Evolutionary conservation across 257 asterid species (phyloP).

Genomic region (Nicotiana knightiana): DNA sequence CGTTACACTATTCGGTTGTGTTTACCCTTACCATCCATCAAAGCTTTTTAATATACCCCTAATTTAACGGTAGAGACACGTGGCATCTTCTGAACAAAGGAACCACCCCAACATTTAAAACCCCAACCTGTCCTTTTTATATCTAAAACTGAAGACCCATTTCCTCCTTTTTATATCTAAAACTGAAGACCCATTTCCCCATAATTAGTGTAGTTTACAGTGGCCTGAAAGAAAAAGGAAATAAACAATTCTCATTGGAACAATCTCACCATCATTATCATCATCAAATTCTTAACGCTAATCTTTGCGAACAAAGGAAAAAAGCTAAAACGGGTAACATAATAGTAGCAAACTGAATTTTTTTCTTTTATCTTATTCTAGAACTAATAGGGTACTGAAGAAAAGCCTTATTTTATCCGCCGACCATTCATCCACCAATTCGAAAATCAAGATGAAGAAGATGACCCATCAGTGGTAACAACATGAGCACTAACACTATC

Average conservation of each 20-base stretch:
- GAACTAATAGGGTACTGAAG: constrained; percentile 10
- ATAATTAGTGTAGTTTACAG: not conserved
- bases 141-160: too few relatives aligned
- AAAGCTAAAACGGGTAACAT: constrained; percentile 19
- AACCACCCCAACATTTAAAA: too few relatives aligned
- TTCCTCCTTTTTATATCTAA: too few relatives aligned
- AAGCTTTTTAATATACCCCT: too few relatives aligned
- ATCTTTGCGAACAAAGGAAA: not conserved
- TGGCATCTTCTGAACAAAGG: too few relatives aligned
- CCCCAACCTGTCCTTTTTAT: too few relatives aligned
- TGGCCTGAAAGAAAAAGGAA: not conserved
- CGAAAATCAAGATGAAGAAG: constrained; percentile 47
- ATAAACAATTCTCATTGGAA: constrained; percentile 10
- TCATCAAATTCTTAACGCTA: constrained; percentile 8
- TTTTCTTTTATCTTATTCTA: not conserved
- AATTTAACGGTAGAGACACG: too few relatives aligned
- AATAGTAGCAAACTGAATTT: not conserved
- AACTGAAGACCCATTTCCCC: too few relatives aligned
- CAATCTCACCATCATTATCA: constrained; percentile 7
- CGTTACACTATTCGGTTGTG: too few relatives aligned
- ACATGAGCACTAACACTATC: constrained; percentile 19
- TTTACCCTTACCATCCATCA: too few relatives aligned
- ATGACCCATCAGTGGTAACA: constrained; percentile 48
- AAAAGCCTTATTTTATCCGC: constrained; percentile 14
- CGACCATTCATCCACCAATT: not conserved